Percentiles rank a stretch among this genome's conserved stretches.
These are phyloP conservation scores for Carex parvula DNA, from an alignment of 176 grass and related monocot genomes.

Conservation along the genomic window DNA sequence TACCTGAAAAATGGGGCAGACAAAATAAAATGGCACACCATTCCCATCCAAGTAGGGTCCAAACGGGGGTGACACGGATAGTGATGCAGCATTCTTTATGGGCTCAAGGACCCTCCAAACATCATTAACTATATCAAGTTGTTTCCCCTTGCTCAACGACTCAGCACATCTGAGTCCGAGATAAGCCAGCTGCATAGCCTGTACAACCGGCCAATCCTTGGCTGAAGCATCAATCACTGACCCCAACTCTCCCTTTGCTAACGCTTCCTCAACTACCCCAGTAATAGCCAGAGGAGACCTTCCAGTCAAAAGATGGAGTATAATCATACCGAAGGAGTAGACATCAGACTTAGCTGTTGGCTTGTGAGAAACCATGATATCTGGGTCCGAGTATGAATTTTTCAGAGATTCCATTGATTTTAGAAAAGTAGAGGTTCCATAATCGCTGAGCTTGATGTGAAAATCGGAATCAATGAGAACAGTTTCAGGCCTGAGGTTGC, in stretches of 20 bases:
- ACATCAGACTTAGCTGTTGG: constrained; percentile 48
- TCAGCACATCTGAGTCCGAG: constrained; percentile 47
- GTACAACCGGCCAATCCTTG: constrained; percentile 47
- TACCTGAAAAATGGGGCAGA: constrained; percentile 61
- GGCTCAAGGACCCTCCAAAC: constrained; percentile 47
- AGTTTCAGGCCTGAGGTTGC: constrained; percentile 49
- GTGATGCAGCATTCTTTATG: constrained; percentile 38
- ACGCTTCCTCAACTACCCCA: constrained; percentile 31
- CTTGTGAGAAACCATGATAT: constrained; percentile 35
- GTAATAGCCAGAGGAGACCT: constrained; percentile 25
- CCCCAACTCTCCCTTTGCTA: constrained; percentile 25
- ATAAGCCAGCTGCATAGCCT: constrained; percentile 42
- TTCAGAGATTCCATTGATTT: constrained; percentile 26
- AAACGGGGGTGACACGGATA: not conserved
- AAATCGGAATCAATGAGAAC: constrained; percentile 55
- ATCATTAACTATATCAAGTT: constrained; percentile 42
- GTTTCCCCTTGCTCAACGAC: constrained; percentile 21
- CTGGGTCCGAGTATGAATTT: constrained; percentile 44
- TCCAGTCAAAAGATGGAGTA: constrained; percentile 52
- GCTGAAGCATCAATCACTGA: constrained; percentile 40
- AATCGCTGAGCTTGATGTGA: constrained; percentile 43
- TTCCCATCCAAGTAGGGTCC: constrained; percentile 13
- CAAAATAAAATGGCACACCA: constrained; percentile 42
- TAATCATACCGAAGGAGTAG: constrained; percentile 56
- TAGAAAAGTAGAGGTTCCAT: constrained; percentile 40